These are phyloP conservation scores for Lepiota venenata DNA, from an alignment of 768 basidiomycete species.

Conservation along the genomic window DNA sequence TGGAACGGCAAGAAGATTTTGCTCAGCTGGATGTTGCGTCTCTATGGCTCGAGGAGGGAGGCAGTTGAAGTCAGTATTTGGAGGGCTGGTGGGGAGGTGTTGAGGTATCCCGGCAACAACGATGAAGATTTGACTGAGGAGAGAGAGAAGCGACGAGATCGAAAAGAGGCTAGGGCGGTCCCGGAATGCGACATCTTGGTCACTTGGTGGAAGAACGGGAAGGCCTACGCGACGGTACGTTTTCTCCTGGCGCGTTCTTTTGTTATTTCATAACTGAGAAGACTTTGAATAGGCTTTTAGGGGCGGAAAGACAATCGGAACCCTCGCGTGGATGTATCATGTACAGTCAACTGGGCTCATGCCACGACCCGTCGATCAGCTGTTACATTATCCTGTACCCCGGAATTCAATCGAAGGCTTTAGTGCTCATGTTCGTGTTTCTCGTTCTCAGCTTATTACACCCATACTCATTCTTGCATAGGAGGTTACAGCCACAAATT, in stretches of 20 bases:
- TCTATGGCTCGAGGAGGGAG: conserved; percentile 42
- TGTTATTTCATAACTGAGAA: too few species aligned
- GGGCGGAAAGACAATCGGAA: conserved; percentile 62
- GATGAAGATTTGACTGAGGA: conserved; percentile 18
- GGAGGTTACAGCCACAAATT: conserved; percentile 86
- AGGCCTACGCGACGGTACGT: conserved; percentile 67
- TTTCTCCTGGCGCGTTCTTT: not conserved
- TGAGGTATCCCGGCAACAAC: conserved; percentile 24
- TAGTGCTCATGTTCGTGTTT: conserved; percentile 49
- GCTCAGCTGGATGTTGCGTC: conserved; percentile 54
- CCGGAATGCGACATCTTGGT: conserved; percentile 70
- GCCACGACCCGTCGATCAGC: conserved; percentile 63
- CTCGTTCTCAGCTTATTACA: not conserved
- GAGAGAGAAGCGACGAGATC: conserved; percentile 19
- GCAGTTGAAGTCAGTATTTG: conserved; percentile 60
- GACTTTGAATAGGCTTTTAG: conserved; percentile 50
- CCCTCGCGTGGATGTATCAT: conserved; percentile 80
- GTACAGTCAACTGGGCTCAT: conserved; percentile 62
- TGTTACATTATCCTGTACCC: conserved; percentile 85
- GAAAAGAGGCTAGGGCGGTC: conserved; percentile 37
- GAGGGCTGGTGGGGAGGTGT: conserved; percentile 45
- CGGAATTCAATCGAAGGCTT: conserved; percentile 58
- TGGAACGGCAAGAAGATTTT: conserved; percentile 63
- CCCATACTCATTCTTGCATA: conserved; percentile 22
- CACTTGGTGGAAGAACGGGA: conserved; percentile 64